These are phyloP conservation scores for Pseudogymnoascus sp. DNA, from an alignment of 2,329 filamentous ascomycete species.

Conservation along the genomic window DNA sequence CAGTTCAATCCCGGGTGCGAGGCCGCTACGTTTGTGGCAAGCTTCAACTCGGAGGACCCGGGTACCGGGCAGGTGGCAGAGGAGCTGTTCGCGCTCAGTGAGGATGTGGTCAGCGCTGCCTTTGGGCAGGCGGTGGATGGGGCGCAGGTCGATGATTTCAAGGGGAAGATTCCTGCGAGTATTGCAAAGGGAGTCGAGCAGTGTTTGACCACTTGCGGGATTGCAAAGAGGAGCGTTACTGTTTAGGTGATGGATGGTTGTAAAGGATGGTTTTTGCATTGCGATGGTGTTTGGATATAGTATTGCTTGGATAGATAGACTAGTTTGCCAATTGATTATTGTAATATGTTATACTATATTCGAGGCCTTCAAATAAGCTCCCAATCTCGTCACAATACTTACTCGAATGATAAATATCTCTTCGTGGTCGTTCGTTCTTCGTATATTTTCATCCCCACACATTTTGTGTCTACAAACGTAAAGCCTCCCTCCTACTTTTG, in stretches of 20 bases:
- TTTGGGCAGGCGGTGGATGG: constrained; percentile 39
- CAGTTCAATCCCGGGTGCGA: constrained; percentile 49
- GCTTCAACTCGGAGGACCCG: constrained; percentile 42
- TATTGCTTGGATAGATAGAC: not conserved
- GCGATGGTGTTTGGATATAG: not conserved
- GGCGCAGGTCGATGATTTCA: constrained; percentile 38
- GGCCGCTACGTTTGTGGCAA: constrained; percentile 41
- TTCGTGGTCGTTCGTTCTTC: not conserved
- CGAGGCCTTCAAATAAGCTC: not conserved
- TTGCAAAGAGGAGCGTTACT: constrained; percentile 24
- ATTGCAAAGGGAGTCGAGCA: constrained; percentile 44
- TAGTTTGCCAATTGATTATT: not conserved
- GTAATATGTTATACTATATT: not conserved
- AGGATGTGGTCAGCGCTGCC: constrained; percentile 38
- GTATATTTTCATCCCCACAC: not conserved
- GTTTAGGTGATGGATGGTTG: not conserved
- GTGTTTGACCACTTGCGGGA: constrained; percentile 43
- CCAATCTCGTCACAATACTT: not conserved
- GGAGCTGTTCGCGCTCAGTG: constrained; percentile 39
- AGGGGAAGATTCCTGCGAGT: constrained; percentile 36
- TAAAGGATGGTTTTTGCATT: not conserved
- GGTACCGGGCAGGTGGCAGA: constrained; percentile 44
- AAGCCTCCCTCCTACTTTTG: not conserved
- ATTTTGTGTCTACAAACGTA: not conserved
- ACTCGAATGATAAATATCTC: not conserved